Evolutionary conservation across 495 filamentous ascomycete species (phyloP).

Genomic region (Pseudoneurospora amorphoporcata): DNA sequence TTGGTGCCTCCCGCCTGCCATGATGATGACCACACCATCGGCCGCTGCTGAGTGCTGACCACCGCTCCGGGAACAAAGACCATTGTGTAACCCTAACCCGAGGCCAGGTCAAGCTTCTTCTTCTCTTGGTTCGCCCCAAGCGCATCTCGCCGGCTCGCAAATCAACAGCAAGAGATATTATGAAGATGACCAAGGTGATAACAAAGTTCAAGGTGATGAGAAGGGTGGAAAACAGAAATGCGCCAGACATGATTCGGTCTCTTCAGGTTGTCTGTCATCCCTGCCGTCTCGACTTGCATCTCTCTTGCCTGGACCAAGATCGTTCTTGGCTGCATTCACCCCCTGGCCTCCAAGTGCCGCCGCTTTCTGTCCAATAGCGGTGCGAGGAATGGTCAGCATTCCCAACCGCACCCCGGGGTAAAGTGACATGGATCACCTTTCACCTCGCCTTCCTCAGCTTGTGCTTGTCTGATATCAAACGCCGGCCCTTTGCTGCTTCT

Average conservation of each 20-base stretch:
- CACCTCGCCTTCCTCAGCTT: not conserved
- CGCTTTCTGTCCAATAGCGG: not conserved
- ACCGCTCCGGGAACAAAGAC: not conserved
- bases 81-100: not conserved
- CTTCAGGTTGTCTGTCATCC: not conserved
- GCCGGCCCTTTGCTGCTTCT: not conserved
- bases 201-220: not conserved
- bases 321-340: not conserved
- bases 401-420: not conserved
- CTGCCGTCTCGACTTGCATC: not conserved
- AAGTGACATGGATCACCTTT: not conserved
- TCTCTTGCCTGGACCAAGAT: not conserved
- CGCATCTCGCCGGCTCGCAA: not conserved
- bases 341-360: not conserved
- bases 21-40: not conserved
- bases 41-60: not conserved
- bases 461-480: not conserved
- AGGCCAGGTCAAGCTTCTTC: not conserved
- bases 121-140: not conserved
- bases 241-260: not conserved
- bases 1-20: not conserved
- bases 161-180: not conserved
- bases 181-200: not conserved
- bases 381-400: not conserved
- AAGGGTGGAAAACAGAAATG: not conserved